Percentiles rank a stretch among this genome's conserved stretches.
phyloP scores from a whole-genome alignment of 805 yeast genomes.

The Saccharomycopsis oosterbeekiorum region DNA sequence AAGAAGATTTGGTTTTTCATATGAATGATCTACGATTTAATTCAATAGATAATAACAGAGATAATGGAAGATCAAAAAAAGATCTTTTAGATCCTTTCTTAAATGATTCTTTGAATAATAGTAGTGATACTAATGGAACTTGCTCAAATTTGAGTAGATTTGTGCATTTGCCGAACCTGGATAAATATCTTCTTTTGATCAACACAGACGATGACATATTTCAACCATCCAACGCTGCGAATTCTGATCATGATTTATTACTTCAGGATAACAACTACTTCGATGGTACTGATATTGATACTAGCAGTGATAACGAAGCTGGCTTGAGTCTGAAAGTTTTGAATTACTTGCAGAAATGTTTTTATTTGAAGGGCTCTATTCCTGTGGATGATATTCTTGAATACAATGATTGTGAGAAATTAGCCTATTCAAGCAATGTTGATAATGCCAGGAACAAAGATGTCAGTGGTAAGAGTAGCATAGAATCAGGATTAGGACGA shows the following conservation, averaged over 20 bases:
- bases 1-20: constrained; percentile 6
- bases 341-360: neutral
- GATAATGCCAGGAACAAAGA: neutral
- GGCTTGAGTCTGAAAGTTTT: neutral
- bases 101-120: neutral
- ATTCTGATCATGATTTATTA: neutral
- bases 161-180: constrained; percentile 16
- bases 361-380: neutral
- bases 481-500: constrained; percentile 19
- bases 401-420: constrained; percentile 7
- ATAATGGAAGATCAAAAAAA: neutral
- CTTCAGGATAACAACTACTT: neutral
- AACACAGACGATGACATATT: constrained; percentile 10
- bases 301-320: neutral
- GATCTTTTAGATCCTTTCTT: neutral
- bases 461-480: constrained; percentile 11
- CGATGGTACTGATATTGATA: neutral
- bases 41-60: neutral
- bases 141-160: constrained; percentile 16
- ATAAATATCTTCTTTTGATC: constrained; percentile 17
- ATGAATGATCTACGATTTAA: constrained; percentile 8
- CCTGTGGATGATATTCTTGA: constrained; percentile 11
- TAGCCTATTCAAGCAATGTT: neutral
- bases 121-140: neutral
- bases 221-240: neutral